Evolutionary conservation across 1,284 basidiomycete species (phyloP), one percentile per base, ranked within the genome.

Genomic region (Boletellus deceptivus): DNA sequence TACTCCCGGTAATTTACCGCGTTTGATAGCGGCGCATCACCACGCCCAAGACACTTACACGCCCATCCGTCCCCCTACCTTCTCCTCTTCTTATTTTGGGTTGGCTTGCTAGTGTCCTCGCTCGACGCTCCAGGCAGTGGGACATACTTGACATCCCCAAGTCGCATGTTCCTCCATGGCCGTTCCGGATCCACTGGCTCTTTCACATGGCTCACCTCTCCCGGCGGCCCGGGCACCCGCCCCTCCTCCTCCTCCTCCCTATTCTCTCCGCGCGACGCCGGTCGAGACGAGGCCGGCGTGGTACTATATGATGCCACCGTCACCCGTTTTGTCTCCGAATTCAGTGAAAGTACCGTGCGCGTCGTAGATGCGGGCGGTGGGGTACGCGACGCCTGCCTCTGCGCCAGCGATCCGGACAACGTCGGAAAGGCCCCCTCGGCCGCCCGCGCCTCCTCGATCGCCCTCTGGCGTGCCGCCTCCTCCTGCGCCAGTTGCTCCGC

Each of bases 341-440:
- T 78, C 24, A 87, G 57, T 10, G 84, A 84, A 8, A 88, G 63
- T 6, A 88, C 81, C 61, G 79, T 84, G 59, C 81, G 81, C 3
- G 74, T 72, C 0, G 75, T 68, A 54, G 76, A 71, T 0, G 61
- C 53, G 5, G 61, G 43, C 22, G 69, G 62, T 4, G 68, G 53
- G 11, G 43, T 55, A 27, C 69, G 63, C 10, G 67, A 55, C 18
- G 34, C 45, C 22, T 55, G 56, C 22, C 1, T 11, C 27, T 44
- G 33, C 45, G 48, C 4, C 54, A 47, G 34, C 14, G 57, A 54
- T 1, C 64, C 71, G 14, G 56, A 54, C 18, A 88, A 75, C 14
- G 73, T 70, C 13, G 86, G 86, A 62, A 89, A 88, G 0, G 79
- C 81, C 5, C 85, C 85, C 27, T 70, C 77, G 0, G 78, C 77